Evolutionary conservation across 2,329 filamentous ascomycete species (phyloP), one percentile per base, ranked within the genome.

Genomic region (Curvularia spicifera): DNA sequence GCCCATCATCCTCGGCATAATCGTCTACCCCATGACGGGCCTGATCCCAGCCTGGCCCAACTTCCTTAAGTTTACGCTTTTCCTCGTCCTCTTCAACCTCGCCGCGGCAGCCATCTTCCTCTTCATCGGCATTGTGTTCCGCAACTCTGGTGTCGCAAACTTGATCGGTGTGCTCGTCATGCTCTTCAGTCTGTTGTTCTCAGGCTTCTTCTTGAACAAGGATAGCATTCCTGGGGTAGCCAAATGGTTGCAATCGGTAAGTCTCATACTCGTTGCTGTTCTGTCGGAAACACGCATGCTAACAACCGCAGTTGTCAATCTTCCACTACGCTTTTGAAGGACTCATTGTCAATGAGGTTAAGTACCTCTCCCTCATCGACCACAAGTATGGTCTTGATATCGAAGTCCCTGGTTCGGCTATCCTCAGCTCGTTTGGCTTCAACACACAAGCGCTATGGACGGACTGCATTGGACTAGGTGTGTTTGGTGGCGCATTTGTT

Each of bases 261-360:
- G 85, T 82, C 43, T 26, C 3, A 2, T 15, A 9, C 39, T 9
- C 8, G 22, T 24, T 24, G 22, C 22, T 9, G 13, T n/a, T 22
- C 20, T 33, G 12, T 28, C 2, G n/a, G 24, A 13, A 7, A 28
- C 18, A 18, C 5, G 45, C 15, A 61, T 71, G 57, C 73, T 26
- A 45, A n/a, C 35, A 31, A 3, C 12, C 28, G 10, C 66, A 89
- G 79, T 81, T 99, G 8, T 97, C 93, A 1, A 99, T 99, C 63
- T 99, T 99, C 84, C 95, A 99, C 76, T 99, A 96, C 73, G 94
- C 90, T 5, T 98, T 98, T 69, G 95, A 99, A 81, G 91, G 91
- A 1, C 85, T 99, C 13, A 96, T 98, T 63, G 95, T 99, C 68
- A 99, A 98, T 73, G 95, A 99, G 80, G 96, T 97, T 46, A 88